These are phyloP conservation scores for Mangifera indica DNA, from an alignment of 345 rosid genomes.

Conservation along the genomic window DNA sequence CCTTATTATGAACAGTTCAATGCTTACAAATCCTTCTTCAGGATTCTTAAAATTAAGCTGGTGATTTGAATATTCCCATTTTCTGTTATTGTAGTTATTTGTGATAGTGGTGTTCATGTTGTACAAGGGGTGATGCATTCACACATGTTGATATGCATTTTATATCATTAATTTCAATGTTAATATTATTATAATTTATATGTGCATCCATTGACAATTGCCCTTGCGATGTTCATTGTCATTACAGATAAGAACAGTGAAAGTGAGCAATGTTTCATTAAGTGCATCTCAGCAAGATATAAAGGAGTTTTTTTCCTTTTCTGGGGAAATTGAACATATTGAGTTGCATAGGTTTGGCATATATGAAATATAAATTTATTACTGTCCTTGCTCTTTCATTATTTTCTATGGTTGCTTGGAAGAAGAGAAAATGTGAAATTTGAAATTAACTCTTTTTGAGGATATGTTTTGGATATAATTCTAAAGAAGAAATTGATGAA, in stretches of 20 bases:
- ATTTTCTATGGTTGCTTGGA: background rate
- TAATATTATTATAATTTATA: background rate
- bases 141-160: background rate
- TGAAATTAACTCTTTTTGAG: background rate
- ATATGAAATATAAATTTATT: background rate
- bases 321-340: conserved; percentile 78
- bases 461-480: background rate
- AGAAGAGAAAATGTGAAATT: background rate
- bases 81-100: background rate
- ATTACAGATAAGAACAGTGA: conserved; percentile 62
- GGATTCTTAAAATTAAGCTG: background rate
- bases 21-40: background rate
- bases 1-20: background rate
- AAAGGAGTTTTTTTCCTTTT: conserved; percentile 90
- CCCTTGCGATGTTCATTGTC: background rate
- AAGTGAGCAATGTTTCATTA: conserved; percentile 70
- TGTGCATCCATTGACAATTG: background rate
- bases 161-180: background rate
- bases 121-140: background rate
- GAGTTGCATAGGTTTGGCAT: conserved; percentile 55
- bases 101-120: too few relatives aligned
- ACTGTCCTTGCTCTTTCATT: background rate
- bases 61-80: background rate
- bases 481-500: background rate
- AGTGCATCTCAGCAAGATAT: conserved; percentile 72